phyloP scores from a whole-genome alignment of 352 stramenopile species.

The Globisporangium okanoganense region DNA sequence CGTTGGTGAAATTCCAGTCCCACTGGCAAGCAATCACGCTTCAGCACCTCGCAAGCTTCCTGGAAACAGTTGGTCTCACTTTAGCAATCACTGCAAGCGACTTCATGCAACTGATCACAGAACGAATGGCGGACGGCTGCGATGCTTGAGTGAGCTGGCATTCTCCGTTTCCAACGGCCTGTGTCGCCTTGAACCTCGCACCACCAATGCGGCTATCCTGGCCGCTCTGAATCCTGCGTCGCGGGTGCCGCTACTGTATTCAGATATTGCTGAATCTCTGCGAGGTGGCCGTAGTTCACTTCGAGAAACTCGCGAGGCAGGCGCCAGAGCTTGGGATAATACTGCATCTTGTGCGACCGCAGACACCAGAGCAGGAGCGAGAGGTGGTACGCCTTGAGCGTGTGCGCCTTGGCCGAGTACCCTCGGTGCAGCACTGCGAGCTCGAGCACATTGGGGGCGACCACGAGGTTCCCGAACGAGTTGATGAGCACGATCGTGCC shows the following conservation, averaged over 20 bases:
- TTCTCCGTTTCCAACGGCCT: neutral
- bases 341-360: slow-evolving; percentile 28
- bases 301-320: slow-evolving; percentile 28
- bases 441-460: slow-evolving; percentile 39
- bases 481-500: slow-evolving; percentile 36
- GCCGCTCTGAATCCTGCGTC: neutral
- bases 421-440: slow-evolving; percentile 31
- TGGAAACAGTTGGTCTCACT: neutral
- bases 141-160: no score
- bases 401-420: slow-evolving; percentile 35
- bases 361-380: slow-evolving; percentile 40
- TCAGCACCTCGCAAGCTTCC: neutral
- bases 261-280: slow-evolving; percentile 28
- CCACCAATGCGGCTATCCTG: neutral
- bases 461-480: slow-evolving; percentile 38
- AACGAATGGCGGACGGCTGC: neutral
- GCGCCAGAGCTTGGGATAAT: slow-evolving; percentile 29
- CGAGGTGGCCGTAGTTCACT: slow-evolving; percentile 21
- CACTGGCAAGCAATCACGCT: no score
- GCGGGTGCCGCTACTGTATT: neutral
- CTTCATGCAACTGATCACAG: neutral
- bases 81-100: neutral
- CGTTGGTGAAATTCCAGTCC: neutral
- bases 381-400: slow-evolving; percentile 35
- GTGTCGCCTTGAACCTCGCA: neutral